These are phyloP conservation scores for Colletotrichum higginsianum DNA, from an alignment of 2,329 filamentous ascomycete genomes.

Conservation along the genomic window DNA sequence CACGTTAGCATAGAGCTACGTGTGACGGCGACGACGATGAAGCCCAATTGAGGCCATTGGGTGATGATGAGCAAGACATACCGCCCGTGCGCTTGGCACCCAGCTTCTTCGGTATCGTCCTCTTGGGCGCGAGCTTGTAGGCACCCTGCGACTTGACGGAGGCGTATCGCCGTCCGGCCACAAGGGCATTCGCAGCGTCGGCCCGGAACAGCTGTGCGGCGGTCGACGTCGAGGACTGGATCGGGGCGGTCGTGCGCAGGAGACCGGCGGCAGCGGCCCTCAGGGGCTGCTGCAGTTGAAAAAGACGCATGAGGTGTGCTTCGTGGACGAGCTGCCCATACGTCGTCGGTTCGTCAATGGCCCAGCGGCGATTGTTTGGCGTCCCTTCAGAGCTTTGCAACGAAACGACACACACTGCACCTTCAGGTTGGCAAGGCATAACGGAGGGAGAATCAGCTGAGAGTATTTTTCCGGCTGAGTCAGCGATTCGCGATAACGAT, in stretches of 20 bases:
- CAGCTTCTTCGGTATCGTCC: constrained; percentile 82
- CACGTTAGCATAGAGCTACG: constrained; percentile 26
- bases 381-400: constrained; percentile 30
- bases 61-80: constrained; percentile 59
- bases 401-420: neutral
- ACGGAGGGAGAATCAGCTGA: constrained; percentile 40
- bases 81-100: constrained; percentile 95
- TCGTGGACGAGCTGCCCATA: constrained; percentile 37
- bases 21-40: neutral
- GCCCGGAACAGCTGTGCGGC: constrained; percentile 38
- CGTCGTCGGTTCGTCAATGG: constrained; percentile 31
- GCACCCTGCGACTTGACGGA: constrained; percentile 76
- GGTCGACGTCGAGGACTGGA: constrained; percentile 39
- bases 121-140: constrained; percentile 75
- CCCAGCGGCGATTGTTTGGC: constrained; percentile 2
- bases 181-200: constrained; percentile 54
- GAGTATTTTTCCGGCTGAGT: constrained; percentile 42
- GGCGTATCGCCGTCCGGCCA: constrained; percentile 68
- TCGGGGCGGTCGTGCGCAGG: constrained; percentile 39
- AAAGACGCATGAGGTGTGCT: constrained; percentile 59
- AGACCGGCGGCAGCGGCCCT: constrained; percentile 56
- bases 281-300: constrained; percentile 63
- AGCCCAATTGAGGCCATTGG: neutral
- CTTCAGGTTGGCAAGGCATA: neutral
- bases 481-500: constrained; percentile 40